phyloP scores from a whole-genome alignment of 2,329 filamentous ascomycete genomes.

The Botrytis paeoniae region DNA sequence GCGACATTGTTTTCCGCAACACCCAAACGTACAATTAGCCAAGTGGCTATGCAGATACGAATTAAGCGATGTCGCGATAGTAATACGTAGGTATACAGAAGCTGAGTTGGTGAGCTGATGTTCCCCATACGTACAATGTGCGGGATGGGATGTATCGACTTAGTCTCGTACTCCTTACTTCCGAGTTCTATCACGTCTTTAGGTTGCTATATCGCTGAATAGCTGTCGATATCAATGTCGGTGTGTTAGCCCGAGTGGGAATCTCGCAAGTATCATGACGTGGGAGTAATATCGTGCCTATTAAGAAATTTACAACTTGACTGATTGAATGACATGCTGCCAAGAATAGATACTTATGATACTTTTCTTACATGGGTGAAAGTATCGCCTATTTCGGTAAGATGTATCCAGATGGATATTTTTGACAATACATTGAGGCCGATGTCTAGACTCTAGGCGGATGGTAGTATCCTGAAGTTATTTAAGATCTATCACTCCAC shows the following conservation, averaged over 20 bases:
- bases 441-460: background rate
- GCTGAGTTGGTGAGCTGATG: background rate
- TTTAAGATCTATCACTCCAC: constrained; percentile 11
- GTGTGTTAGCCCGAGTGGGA: constrained; percentile 5
- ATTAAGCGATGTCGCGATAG: constrained; percentile 9
- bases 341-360: background rate
- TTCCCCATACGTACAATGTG: background rate
- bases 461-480: background rate
- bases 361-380: background rate
- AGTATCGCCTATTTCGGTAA: background rate
- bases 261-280: background rate
- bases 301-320: background rate
- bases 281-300: background rate
- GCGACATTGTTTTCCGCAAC: constrained; percentile 7
- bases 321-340: background rate
- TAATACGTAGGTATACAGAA: background rate
- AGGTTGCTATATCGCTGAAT: constrained; percentile 4
- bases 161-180: constrained; percentile 16
- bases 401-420: background rate
- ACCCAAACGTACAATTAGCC: background rate
- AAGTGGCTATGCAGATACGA: constrained; percentile 21
- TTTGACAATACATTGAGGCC: background rate
- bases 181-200: constrained; percentile 11
- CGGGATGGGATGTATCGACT: background rate
- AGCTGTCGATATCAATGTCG: background rate